A percentile compares a stretch with the other conserved stretches of the same genome.
phyloP scores from a whole-genome alignment of 139 green algal species.

The Chlorella sp. region DNA sequence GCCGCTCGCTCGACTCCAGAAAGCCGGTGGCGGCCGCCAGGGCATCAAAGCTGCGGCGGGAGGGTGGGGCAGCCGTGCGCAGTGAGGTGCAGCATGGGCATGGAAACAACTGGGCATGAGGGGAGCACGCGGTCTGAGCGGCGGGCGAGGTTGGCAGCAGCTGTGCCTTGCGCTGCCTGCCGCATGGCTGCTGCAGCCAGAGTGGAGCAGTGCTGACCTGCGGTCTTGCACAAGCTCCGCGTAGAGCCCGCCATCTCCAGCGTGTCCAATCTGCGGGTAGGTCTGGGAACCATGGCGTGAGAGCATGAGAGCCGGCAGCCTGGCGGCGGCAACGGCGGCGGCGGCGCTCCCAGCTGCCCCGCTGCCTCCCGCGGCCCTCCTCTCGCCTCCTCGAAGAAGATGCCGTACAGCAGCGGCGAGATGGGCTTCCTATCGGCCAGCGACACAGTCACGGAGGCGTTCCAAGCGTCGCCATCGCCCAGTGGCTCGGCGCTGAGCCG shows the following conservation, averaged over 20 bases:
- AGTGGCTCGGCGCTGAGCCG: neutral
- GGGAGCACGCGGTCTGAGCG: too few species aligned
- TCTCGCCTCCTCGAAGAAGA: constrained; percentile 63
- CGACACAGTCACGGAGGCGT: constrained; percentile 13
- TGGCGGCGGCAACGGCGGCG: neutral
- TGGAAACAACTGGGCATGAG: too few species aligned
- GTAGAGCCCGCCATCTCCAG: constrained; percentile 63
- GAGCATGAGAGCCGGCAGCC: neutral
- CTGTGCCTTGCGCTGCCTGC: too few species aligned
- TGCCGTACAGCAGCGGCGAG: constrained; percentile 25
- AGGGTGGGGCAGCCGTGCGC: too few species aligned
- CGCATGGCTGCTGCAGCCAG: too few species aligned
- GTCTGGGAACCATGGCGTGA: neutral
- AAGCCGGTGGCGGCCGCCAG: constrained; percentile 42
- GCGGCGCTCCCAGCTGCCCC: neutral
- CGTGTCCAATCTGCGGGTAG: constrained; percentile 58
- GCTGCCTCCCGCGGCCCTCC: neutral
- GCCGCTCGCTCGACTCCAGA: neutral
- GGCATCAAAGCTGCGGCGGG: constrained; percentile 41
- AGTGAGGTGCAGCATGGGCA: too few species aligned
- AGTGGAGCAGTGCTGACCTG: too few species aligned
- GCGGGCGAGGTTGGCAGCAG: too few species aligned
- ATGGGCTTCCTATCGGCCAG: neutral
- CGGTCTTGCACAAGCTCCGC: constrained; percentile 64
- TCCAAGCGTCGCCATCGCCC: neutral